A percentile compares a stretch with the other conserved stretches of the same genome.
Conservation (phyloP, 163 green algal genomes). For the Trebouxia gelatinosa region DNA sequence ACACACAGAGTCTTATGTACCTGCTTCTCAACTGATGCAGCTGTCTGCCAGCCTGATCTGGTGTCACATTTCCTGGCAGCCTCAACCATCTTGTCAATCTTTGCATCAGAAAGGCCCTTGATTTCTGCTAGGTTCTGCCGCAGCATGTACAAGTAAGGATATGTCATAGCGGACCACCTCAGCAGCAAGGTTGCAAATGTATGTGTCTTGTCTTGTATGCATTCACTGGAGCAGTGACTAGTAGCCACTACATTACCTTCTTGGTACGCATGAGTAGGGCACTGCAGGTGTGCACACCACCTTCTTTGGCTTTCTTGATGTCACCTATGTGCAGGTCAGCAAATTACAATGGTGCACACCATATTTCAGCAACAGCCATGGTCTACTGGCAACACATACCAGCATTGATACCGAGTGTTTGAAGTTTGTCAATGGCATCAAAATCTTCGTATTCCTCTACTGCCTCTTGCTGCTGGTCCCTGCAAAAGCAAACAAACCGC, state of each 20-base stretch:
- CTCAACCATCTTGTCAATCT: conserved; percentile 92
- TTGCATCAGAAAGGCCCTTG: conserved; percentile 90
- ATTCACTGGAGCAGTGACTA: too few relatives aligned
- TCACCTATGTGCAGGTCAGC: conserved; percentile 53
- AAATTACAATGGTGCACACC: neutral
- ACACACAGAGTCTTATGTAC: conserved; percentile 19
- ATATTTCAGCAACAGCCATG: neutral
- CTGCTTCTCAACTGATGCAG: conserved; percentile 53
- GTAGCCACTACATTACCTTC: conserved; percentile 55
- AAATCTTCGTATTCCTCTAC: conserved; percentile 61
- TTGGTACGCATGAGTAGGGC: conserved; percentile 79
- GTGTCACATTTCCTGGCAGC: conserved; percentile 66
- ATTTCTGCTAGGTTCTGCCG: conserved; percentile 76
- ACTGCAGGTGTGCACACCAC: conserved; percentile 79
- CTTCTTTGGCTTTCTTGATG: conserved; percentile 91
- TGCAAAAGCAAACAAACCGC: neutral
- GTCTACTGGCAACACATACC: conserved; percentile 35
- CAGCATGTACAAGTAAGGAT: neutral
- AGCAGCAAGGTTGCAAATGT: too few relatives aligned
- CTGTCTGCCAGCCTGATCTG: conserved; percentile 61
- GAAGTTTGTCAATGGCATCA: conserved; percentile 72
- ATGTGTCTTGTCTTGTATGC: too few relatives aligned
- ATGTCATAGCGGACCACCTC: neutral
- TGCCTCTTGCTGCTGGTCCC: conserved; percentile 14
- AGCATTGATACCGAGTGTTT: conserved; percentile 75